phyloP scores from a whole-genome alignment of 1,284 basidiomycete genomes.

The Malassezia sp. region DNA sequence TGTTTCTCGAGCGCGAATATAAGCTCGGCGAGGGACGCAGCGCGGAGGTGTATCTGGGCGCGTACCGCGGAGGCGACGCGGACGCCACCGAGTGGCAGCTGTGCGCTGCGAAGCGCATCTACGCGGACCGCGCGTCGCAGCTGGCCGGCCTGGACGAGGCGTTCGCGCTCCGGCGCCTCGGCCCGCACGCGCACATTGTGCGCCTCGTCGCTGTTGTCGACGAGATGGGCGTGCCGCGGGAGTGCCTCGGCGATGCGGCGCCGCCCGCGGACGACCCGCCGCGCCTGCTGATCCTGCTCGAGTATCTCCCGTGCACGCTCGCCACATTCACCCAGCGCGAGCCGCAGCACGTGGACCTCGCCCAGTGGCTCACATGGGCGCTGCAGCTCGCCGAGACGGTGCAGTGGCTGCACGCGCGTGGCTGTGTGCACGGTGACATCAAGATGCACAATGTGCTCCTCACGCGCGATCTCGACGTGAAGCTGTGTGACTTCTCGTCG shows the following conservation, averaged over 20 bases:
- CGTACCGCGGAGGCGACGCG: slow-evolving; percentile 8
- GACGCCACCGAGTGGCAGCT: slow-evolving; percentile 36
- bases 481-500: slow-evolving; percentile 44
- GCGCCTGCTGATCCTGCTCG: slow-evolving; percentile 39
- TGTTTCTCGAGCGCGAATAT: slow-evolving; percentile 30
- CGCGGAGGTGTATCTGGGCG: slow-evolving; percentile 38
- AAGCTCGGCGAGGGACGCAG: slow-evolving; percentile 40
- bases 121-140: slow-evolving; percentile 39
- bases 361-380: slow-evolving; percentile 37
- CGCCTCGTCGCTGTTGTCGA: slow-evolving; percentile 36
- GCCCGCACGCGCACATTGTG: slow-evolving; percentile 37
- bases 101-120: slow-evolving; percentile 42
- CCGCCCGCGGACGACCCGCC: slow-evolving; percentile 23
- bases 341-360: slow-evolving; percentile 21
- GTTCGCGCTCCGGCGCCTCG: slow-evolving; percentile 38
- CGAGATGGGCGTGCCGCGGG: slow-evolving; percentile 27
- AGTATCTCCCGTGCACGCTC: slow-evolving; percentile 35
- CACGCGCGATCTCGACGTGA: slow-evolving; percentile 28
- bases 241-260: not conserved
- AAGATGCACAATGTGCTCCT: slow-evolving; percentile 44
- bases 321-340: slow-evolving; percentile 22
- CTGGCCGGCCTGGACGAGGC: slow-evolving; percentile 41
- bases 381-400: slow-evolving; percentile 27
- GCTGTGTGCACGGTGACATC: slow-evolving; percentile 41
- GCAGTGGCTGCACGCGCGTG: slow-evolving; percentile 32